Evolutionary conservation across 1,284 basidiomycete genomes (phyloP).

Genomic region (Retiboletus flavoniger): DNA sequence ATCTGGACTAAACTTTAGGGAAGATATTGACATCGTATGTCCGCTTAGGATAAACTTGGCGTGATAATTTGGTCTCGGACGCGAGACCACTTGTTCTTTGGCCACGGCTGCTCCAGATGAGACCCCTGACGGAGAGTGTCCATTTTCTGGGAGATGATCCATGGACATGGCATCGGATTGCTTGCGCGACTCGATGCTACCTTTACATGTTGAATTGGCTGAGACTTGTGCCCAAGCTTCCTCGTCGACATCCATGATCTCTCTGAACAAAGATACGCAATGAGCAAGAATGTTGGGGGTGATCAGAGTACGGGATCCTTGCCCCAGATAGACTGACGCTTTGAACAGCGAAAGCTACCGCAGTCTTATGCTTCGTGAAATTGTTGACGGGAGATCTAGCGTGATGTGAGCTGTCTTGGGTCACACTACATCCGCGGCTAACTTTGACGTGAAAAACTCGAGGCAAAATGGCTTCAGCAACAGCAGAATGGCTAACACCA

Average conservation of each 20-base stretch:
- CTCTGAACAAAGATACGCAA: not conserved
- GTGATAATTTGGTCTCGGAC: constrained; percentile 39
- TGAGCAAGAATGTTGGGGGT: not conserved
- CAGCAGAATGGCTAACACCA: constrained; percentile 66
- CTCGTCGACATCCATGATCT: constrained; percentile 22
- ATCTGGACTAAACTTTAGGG: constrained; percentile 78
- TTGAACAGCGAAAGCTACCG: not conserved
- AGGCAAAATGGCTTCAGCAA: constrained; percentile 36
- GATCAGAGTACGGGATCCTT: not conserved
- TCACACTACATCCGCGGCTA: constrained; percentile 4
- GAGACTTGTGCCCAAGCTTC: constrained; percentile 3
- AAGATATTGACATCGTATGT: constrained; percentile 71
- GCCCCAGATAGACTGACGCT: not conserved
- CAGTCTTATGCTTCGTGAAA: not conserved
- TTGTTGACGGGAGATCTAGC: not conserved
- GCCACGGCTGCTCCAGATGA: not conserved
- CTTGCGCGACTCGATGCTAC: constrained; percentile 6
- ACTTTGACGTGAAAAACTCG: constrained; percentile 11
- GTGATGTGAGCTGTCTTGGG: constrained; percentile 1
- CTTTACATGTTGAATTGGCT: not conserved
- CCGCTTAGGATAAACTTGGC: constrained; percentile 61
- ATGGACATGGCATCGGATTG: constrained; percentile 13
- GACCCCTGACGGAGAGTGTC: not conserved
- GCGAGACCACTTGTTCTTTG: constrained; percentile 5
- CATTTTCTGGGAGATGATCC: constrained; percentile 6